These are phyloP conservation scores for Hypoxylon sp. DNA, from an alignment of 2,329 filamentous ascomycete species.

Conservation along the genomic window DNA sequence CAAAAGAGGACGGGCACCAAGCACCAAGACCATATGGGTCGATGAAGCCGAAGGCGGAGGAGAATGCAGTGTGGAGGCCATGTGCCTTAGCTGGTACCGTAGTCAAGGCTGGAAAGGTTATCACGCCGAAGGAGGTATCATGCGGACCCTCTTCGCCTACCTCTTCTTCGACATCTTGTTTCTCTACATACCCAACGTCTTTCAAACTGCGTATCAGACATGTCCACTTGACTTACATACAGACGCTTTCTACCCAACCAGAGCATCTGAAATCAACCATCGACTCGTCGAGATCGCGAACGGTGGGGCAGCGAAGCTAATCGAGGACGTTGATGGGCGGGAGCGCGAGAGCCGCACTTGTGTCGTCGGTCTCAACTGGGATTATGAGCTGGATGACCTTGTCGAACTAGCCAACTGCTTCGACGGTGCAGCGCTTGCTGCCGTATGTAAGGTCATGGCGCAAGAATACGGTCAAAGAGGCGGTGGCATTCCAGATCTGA, in stretches of 20 bases:
- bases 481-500: conserved; percentile 89
- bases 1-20: conserved; percentile 54
- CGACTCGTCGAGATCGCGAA: conserved; percentile 88
- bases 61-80: conserved; percentile 89
- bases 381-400: conserved; percentile 81
- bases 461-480: conserved; percentile 91
- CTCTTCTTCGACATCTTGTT: conserved; percentile 95
- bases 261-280: conserved; percentile 89
- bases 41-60: conserved; percentile 74
- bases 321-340: conserved; percentile 72
- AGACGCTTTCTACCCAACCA: conserved; percentile 86
- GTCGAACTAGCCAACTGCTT: conserved; percentile 82
- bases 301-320: conserved; percentile 73
- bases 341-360: conserved; percentile 79
- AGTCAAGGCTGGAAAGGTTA: conserved; percentile 91
- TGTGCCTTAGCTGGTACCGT: conserved; percentile 91
- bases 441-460: conserved; percentile 90
- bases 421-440: conserved; percentile 78
- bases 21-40: conserved; percentile 85
- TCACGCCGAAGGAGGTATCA: conserved; percentile 88
- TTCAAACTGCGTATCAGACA: conserved; percentile 94
- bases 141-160: conserved; percentile 90
- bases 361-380: conserved; percentile 92
- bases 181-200: conserved; percentile 93
- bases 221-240: conserved; percentile 93